Evolutionary conservation across 2,329 filamentous ascomycete genomes (phyloP), one percentile per base, ranked within the genome.

Genomic region (Monosporascus sp.): DNA sequence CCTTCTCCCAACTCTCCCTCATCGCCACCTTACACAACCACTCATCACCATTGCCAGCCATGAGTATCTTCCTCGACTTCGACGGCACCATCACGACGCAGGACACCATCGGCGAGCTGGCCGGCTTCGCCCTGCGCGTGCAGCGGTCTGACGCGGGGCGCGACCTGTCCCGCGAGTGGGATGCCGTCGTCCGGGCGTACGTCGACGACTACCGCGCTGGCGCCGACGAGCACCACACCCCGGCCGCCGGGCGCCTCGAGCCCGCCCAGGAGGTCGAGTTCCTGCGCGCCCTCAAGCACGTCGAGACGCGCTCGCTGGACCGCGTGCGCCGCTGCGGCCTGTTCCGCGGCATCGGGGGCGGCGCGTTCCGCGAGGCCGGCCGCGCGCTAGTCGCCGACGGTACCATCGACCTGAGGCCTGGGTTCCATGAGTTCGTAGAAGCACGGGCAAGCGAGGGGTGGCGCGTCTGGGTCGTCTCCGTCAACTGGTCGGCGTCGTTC

Each of bases 11-110:
- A 51, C 44, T 15, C 15, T 8, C 44, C 44, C 17, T 11, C 20
- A 17, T 17, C 20, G 5, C 17, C n/a, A 47, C 7, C 44, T 22
- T 2, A 18, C 27, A 43, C 8, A 51, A 48, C 17, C 37, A 37
- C 6, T 38, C 47, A 47, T 49, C 43, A 56, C 25, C 46, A 14
- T 6, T 20, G 3, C 3, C 43, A 46, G 24, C 24, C 8, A 69
- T 77, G 72, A 70, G 72, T 56, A 68, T 84, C 41, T 64, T 83
- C 37, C 71, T 84, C 20, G 81, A 84, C 61, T 84, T 84, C 63
- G 81, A 84, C 65, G 78, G 79, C 55, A 84, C 81, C 17, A 81
- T 84, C 58, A 83, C 81, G 18, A 66, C 70, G 14, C 55, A 72
- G 31, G 81, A 84, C 67, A 82, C 80, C 41, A 78, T 83, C 41